Evolutionary conservation across 352 stramenopile genomes (phyloP).

Genomic region (Aphanomyces cochlioides): DNA sequence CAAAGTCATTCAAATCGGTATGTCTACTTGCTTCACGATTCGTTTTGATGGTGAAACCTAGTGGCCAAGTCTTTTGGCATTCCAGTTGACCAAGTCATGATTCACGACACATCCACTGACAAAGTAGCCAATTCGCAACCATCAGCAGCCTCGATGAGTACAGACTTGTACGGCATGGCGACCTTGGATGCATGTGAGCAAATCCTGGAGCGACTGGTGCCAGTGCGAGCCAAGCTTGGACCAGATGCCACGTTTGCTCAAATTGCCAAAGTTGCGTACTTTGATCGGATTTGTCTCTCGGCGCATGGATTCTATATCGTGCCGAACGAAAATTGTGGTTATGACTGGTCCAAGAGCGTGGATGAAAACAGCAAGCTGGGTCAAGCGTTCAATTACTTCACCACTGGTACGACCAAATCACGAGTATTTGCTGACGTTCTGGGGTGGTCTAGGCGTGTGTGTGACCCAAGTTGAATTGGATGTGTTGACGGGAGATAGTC

Average conservation of each 20-base stretch:
- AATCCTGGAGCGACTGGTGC: slow-evolving; percentile 88
- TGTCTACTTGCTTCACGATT: not conserved
- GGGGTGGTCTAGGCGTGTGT: slow-evolving; percentile 49
- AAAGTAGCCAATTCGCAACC: slow-evolving; percentile 94
- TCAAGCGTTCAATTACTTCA: slow-evolving; percentile 95
- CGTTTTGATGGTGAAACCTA: slow-evolving; percentile 40
- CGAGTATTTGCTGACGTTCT: slow-evolving; percentile 3
- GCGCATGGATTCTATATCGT: slow-evolving; percentile 96
- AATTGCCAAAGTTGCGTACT: slow-evolving; percentile 87
- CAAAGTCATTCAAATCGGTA: slow-evolving; percentile 86
- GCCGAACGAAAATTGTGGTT: slow-evolving; percentile 87
- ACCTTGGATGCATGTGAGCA: slow-evolving; percentile 94
- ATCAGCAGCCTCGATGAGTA: slow-evolving; percentile 94
- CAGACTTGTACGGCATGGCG: slow-evolving; percentile 96
- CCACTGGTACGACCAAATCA: slow-evolving; percentile 50
- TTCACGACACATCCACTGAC: slow-evolving; percentile 93
- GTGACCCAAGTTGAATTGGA: slow-evolving; percentile 94
- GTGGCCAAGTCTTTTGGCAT: slow-evolving; percentile 91
- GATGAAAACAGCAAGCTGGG: slow-evolving; percentile 86
- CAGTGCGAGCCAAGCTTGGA: slow-evolving; percentile 73
- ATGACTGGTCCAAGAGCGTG: slow-evolving; percentile 88
- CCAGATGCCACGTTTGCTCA: slow-evolving; percentile 71
- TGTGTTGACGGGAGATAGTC: slow-evolving; percentile 92
- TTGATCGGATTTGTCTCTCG: slow-evolving; percentile 91
- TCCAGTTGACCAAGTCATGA: slow-evolving; percentile 87